Percentiles rank a stretch among this genome's conserved stretches.
These are phyloP conservation scores for Solanum appendiculatum DNA, from an alignment of 257 asterid species.

Conservation along the genomic window DNA sequence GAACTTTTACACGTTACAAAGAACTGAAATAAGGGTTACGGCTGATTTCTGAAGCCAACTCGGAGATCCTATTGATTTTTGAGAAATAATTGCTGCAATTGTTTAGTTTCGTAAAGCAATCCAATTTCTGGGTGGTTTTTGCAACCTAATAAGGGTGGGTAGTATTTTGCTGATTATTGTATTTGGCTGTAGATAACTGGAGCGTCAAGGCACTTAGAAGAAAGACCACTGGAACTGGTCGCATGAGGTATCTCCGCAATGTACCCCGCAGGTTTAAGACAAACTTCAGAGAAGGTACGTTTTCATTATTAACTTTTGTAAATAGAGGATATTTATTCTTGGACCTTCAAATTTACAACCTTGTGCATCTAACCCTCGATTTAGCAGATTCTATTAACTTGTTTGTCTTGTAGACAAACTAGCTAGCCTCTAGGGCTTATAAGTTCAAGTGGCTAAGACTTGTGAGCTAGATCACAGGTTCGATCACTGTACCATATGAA, in stretches of 20 bases:
- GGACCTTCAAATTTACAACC: not conserved
- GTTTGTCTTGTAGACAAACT: not conserved
- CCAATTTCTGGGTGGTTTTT: not conserved
- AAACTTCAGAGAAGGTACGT: conserved; percentile 28
- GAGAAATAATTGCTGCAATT: not conserved
- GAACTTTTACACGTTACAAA: not conserved
- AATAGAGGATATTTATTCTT: not conserved
- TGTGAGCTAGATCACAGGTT: not conserved
- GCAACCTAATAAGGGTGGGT: not conserved
- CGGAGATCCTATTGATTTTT: not conserved
- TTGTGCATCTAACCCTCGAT: not conserved
- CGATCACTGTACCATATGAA: not conserved
- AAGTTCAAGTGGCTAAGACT: not conserved
- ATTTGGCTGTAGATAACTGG: conserved; percentile 23
- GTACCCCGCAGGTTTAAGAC: conserved; percentile 26
- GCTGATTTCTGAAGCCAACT: not conserved
- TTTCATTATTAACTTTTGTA: not conserved
- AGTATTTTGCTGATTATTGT: not conserved
- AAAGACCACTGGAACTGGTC: conserved; percentile 35
- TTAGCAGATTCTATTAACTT: not conserved
- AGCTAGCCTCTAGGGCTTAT: too few species aligned
- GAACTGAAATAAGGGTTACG: not conserved
- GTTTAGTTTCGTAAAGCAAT: not conserved
- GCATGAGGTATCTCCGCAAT: conserved; percentile 26
- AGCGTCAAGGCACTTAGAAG: conserved; percentile 34